Evolutionary conservation across 371 early-diverging fungal species (phyloP).

Genomic region (Rhizopus delemar): DNA sequence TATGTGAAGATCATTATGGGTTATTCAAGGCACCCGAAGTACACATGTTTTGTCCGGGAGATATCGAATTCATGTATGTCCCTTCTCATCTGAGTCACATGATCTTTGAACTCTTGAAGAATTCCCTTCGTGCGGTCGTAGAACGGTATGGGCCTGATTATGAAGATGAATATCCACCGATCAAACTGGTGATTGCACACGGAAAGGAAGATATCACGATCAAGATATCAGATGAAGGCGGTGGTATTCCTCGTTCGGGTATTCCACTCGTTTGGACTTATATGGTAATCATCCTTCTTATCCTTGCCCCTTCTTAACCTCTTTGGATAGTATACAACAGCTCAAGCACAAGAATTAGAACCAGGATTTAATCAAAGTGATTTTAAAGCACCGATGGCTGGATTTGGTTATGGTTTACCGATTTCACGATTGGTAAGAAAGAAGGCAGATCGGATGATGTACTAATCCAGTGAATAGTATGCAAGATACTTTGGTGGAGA

Average conservation of each 20-base stretch:
- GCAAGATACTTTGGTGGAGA: constrained; percentile 96
- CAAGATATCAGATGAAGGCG: constrained; percentile 95
- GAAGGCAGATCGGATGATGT: background rate
- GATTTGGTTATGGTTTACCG: constrained; percentile 97
- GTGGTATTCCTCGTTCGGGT: constrained; percentile 89
- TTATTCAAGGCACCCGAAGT: constrained; percentile 82
- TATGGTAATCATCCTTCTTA: constrained; percentile 56
- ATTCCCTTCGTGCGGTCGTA: constrained; percentile 92
- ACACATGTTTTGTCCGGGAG: constrained; percentile 78
- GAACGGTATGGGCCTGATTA: constrained; percentile 86
- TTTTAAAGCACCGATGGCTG: constrained; percentile 96
- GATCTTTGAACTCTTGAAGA: constrained; percentile 97
- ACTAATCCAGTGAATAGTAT: constrained; percentile 45
- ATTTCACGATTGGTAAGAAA: constrained; percentile 71
- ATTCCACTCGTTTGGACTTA: constrained; percentile 95
- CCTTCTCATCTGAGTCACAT: constrained; percentile 95
- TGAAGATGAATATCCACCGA: constrained; percentile 86
- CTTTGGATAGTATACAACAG: constrained; percentile 81
- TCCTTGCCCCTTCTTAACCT: background rate
- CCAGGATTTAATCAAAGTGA: constrained; percentile 82
- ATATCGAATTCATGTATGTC: constrained; percentile 94
- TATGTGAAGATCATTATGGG: constrained; percentile 92
- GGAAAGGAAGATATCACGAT: constrained; percentile 97
- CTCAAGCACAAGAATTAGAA: constrained; percentile 85
- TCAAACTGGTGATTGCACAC: constrained; percentile 90